A percentile compares a stretch with the other conserved stretches of the same genome.
Evolutionary conservation across 805 yeast genomes (phyloP).

Genomic region (Saitoella complicata): DNA sequence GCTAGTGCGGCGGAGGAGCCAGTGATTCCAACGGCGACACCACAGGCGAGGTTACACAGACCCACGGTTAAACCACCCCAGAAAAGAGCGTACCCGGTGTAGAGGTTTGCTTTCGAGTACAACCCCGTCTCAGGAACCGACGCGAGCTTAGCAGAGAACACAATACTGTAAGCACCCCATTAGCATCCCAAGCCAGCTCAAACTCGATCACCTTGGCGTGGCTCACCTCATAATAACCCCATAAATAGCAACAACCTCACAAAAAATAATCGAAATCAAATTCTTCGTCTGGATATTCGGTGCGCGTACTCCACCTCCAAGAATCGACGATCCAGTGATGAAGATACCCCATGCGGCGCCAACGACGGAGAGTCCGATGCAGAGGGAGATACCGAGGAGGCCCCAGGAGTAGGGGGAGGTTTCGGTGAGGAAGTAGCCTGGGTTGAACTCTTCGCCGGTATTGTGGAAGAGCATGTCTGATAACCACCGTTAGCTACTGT

Average conservation of each 20-base stretch:
- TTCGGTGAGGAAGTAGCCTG: slow-evolving; percentile 70
- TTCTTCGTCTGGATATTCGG: slow-evolving; percentile 96
- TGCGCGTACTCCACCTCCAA: slow-evolving; percentile 97
- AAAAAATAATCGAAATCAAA: slow-evolving; percentile 82
- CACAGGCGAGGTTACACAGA: slow-evolving; percentile 81
- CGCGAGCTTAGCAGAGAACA: slow-evolving; percentile 74
- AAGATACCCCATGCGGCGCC: slow-evolving; percentile 91
- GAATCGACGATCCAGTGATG: slow-evolving; percentile 80
- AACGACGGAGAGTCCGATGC: slow-evolving; percentile 86
- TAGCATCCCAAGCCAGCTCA: slow-evolving; percentile 27
- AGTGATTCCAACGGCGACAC: slow-evolving; percentile 91
- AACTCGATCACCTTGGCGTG: not conserved
- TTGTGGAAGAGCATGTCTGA: slow-evolving; percentile 66
- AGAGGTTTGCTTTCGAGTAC: slow-evolving; percentile 67
- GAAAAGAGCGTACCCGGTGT: slow-evolving; percentile 86
- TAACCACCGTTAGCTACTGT: not conserved
- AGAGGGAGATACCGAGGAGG: slow-evolving; percentile 66
- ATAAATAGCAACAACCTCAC: slow-evolving; percentile 98
- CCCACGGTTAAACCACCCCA: slow-evolving; percentile 99
- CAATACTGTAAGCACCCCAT: slow-evolving; percentile 31
- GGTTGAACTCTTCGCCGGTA: slow-evolving; percentile 78
- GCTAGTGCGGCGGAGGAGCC: slow-evolving; percentile 98
- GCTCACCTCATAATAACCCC: slow-evolving; percentile 64
- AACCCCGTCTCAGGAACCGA: slow-evolving; percentile 41
- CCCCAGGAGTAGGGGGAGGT: slow-evolving; percentile 98